Evolutionary conservation across 169 alveolate genomes (phyloP), one percentile per base, ranked within the genome.

Genomic region (Eimeria zaria): DNA sequence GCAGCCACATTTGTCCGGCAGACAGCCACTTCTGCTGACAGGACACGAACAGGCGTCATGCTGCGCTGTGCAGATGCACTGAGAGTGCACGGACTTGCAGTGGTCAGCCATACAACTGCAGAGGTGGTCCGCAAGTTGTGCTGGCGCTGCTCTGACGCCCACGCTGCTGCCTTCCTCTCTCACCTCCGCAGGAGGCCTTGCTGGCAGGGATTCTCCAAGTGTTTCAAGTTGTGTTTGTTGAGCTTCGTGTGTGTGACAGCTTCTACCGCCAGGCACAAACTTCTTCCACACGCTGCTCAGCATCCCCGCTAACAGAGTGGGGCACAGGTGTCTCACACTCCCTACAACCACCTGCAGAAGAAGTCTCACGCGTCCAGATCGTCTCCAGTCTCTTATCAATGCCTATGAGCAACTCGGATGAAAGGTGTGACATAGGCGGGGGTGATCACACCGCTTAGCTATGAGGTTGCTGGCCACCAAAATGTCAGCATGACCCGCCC

Each of bases 261-360:
- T 62, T 62, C 44, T 87, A 27, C 93, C 53, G 33, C 76, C 67
- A 9, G 83, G 81, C 67, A 87, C n/a, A 33, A 87, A 41, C 62
- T 48, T 48, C n/a, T n/a, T 62, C 93, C 81, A 87, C 67, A 87
- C 93, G 83, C 81, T 87, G 44, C 46, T 62, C 60, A 87, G 78
- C 93, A 87, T 87, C 62, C 64, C 51, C 44, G 44, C 76, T 67
- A 33, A 24, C 69, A 1, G 4, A 16, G 69, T 18, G 33, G 16
- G 11, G 83, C 24, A 22, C 6, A 18, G 55, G 83, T 2, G 16
- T 8, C 33, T 67, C n/a, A 33, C 80, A 24, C 80, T 30, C 14
- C 48, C 1, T 69, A 36, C 80, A 69, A 69, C 48, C 80, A 69
- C 51, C 80, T 33, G 48, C 80, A 33, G 48, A 69, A 20, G 22